Conservation (phyloP, 2,329 filamentous ascomycete species). For the Beauveria varroae region DNA sequence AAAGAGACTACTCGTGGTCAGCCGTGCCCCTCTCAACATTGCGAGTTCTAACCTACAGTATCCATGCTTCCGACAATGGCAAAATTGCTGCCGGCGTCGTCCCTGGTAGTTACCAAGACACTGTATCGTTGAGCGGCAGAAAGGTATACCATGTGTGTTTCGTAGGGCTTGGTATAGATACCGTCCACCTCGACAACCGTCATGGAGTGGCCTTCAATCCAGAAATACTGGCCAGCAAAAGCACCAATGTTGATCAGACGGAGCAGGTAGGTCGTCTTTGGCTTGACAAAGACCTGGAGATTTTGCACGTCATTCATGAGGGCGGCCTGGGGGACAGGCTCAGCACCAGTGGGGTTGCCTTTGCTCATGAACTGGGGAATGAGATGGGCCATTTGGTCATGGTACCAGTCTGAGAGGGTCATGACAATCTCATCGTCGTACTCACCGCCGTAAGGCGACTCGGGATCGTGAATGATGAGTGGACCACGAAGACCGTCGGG, state of each 20-base stretch:
- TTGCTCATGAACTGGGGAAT: constrained; percentile 45
- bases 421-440: constrained; percentile 58
- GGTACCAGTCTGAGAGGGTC: constrained; percentile 66
- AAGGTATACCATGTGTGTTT: constrained; percentile 58
- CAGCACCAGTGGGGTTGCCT: constrained; percentile 47
- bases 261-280: constrained; percentile 65
- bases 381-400: constrained; percentile 45
- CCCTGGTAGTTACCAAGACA: constrained; percentile 56
- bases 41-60: constrained; percentile 32
- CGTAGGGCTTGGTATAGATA: constrained; percentile 54
- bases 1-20: constrained; percentile 48
- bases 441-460: constrained; percentile 45
- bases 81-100: constrained; percentile 55
- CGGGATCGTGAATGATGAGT: constrained; percentile 56
- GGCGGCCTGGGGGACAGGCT: constrained; percentile 60
- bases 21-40: constrained; percentile 11
- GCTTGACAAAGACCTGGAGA: constrained; percentile 49
- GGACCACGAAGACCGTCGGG: constrained; percentile 61
- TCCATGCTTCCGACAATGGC: constrained; percentile 66
- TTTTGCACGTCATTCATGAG: constrained; percentile 66
- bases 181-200: constrained; percentile 67
- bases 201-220: constrained; percentile 62
- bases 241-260: constrained; percentile 67
- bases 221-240: constrained; percentile 59
- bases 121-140: constrained; percentile 60